Evolutionary conservation across 768 basidiomycete species (phyloP), one percentile per base, ranked within the genome.

Genomic region (Multifurca ochricompacta): DNA sequence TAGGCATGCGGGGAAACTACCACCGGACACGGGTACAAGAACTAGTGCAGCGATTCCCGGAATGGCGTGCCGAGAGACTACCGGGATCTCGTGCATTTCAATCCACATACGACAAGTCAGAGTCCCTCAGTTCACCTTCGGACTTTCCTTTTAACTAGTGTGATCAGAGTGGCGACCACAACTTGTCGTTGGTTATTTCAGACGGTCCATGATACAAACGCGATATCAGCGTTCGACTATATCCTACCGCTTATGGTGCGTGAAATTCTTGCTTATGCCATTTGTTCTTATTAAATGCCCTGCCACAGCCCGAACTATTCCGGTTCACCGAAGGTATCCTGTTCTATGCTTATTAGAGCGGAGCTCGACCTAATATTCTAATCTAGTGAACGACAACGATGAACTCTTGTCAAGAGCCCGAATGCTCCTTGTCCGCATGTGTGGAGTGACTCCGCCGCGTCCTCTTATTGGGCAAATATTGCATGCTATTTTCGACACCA

Each of bases 71-170:
- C 35, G 77, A 85, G 56, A 79, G 91, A 30, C 66, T 82, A 4
- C 80, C 88, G 18, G 89, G 90, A 3, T 79, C 81, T 23, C 79
- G 84, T 31, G 89, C 89, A 4, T 85, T 89, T 63, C 84, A 89
- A 63, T 92, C 89, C 0, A 83, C 78, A n/a, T 91, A 92, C 61
- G 91, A 94, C 64, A 78, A 83, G 78, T 83, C 65, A 35, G n/a
- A n/a, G 74, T 66, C 2, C 43, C 54, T 23, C 36, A 7, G n/a
- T 36, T 18, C 14, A 42, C 18, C 21, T 19, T 23, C 11, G 11
- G 28, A 25, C 25, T 6, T 34, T 27, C 18, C 11, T 28, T 54
- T 36, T 49, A 44, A 37, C 43, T n/a, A 56, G 27, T 36, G 30
- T 50, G 32, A 16, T 28, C 63, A 83, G 84, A 63, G 79, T 82